phyloP scores from a whole-genome alignment of 2,329 filamentous ascomycete species.

The Pseudocercospora vitis region DNA sequence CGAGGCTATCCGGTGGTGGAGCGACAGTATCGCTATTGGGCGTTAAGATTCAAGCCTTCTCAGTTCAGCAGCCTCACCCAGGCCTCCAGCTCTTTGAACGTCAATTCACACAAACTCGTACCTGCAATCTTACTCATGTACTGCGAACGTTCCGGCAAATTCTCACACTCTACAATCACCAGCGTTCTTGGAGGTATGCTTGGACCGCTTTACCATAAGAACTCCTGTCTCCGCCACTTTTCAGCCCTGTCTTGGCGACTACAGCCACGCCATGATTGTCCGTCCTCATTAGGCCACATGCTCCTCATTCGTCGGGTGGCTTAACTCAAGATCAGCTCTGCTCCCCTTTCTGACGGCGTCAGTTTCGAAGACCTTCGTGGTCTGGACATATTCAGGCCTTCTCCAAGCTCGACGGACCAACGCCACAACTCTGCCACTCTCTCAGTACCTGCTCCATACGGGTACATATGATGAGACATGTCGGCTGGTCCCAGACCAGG shows the following conservation, averaged over 20 bases:
- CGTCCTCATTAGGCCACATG: background rate
- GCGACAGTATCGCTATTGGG: background rate
- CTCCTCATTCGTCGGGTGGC: background rate
- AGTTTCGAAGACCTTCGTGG: background rate
- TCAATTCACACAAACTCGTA: background rate
- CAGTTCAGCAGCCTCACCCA: too few relatives aligned
- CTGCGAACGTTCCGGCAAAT: too few relatives aligned
- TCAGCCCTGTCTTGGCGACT: slow-evolving; percentile 1
- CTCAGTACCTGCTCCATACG: too few relatives aligned
- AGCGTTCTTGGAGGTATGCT: background rate
- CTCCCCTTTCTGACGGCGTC: background rate
- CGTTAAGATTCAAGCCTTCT: background rate
- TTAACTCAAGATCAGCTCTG: background rate
- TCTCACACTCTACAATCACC: background rate
- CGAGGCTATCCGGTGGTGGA: background rate
- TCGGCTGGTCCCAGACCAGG: too few relatives aligned
- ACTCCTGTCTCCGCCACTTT: background rate
- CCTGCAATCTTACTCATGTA: background rate
- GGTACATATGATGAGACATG: too few relatives aligned
- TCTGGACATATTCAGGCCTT: background rate
- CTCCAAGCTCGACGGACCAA: too few relatives aligned
- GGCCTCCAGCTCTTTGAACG: background rate
- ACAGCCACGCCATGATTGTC: background rate
- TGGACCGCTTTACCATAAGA: background rate
- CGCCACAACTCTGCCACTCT: too few relatives aligned